These are phyloP conservation scores for Moniliella sp. DNA, from an alignment of 1,284 basidiomycete genomes.

Conservation along the genomic window DNA sequence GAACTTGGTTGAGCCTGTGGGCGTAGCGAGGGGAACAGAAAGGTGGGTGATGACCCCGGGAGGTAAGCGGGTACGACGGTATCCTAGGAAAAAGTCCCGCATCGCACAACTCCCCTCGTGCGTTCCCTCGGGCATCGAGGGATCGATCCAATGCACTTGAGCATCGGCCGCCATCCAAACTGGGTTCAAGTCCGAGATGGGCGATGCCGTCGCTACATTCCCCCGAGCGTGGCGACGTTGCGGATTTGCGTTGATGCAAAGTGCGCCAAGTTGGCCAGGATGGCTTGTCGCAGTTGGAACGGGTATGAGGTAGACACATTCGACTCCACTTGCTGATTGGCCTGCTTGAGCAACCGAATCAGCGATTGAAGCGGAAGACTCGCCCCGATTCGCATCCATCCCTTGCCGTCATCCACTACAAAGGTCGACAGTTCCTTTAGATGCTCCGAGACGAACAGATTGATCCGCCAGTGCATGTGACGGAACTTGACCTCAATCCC, in stretches of 20 bases:
- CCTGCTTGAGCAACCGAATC: slow-evolving; percentile 9
- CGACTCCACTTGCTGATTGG: slow-evolving; percentile 10
- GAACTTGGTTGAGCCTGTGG: slow-evolving; percentile 9
- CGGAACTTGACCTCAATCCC: slow-evolving; percentile 25
- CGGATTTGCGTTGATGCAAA: slow-evolving; percentile 34
- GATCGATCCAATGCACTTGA: slow-evolving; percentile 10
- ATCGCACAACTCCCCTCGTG: slow-evolving; percentile 9
- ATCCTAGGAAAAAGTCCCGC: slow-evolving; percentile 30
- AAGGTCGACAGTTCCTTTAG: slow-evolving; percentile 12
- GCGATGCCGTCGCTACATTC: slow-evolving; percentile 34
- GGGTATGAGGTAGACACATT: slow-evolving; percentile 1
- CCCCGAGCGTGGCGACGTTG: slow-evolving; percentile 32
- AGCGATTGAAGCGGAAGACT: slow-evolving; percentile 21
- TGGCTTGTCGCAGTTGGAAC: slow-evolving; percentile 12
- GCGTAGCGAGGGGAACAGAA: slow-evolving; percentile 8
- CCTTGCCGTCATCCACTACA: neutral
- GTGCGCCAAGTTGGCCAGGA: slow-evolving; percentile 19
- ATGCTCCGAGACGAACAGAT: slow-evolving; percentile 26
- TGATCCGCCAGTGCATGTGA: slow-evolving; percentile 18
- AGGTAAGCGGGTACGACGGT: slow-evolving; percentile 32
- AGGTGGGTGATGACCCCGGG: slow-evolving; percentile 20
- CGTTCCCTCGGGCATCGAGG: slow-evolving; percentile 7
- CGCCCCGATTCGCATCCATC: slow-evolving; percentile 1
- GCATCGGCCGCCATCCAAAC: slow-evolving; percentile 33
- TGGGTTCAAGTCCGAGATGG: slow-evolving; percentile 35